Evolutionary conservation across 2,329 filamentous ascomycete genomes (phyloP).

Genomic region (Ceratocystis destructans): DNA sequence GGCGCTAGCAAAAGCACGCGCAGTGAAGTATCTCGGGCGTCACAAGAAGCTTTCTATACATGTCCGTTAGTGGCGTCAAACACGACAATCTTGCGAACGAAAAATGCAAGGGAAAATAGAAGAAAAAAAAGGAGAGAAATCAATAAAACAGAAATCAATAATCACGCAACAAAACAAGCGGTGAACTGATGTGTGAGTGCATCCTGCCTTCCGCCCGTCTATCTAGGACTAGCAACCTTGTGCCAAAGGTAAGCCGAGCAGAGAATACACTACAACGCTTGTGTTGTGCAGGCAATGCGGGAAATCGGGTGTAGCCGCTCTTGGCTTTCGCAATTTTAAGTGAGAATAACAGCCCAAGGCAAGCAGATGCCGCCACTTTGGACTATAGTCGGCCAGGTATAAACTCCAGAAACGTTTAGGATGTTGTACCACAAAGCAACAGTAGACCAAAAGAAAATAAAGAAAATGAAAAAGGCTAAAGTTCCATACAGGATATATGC

Average conservation of each 20-base stretch:
- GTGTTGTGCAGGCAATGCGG: not conserved
- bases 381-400: not conserved
- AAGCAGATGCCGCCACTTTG: no score
- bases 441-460: not conserved
- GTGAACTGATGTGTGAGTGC: not conserved
- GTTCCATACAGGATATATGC: not conserved
- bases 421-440: not conserved
- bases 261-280: not conserved
- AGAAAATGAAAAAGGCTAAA: not conserved
- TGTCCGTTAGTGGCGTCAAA: constrained; percentile 12
- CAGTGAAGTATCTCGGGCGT: not conserved
- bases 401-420: not conserved
- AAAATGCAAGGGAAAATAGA: not conserved
- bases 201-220: not conserved
- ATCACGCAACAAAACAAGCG: not conserved
- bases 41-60: constrained; percentile 5
- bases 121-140: not conserved
- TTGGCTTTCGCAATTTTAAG: not conserved
- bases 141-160: not conserved
- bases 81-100: not conserved
- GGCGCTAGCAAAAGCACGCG: not conserved
- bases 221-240: not conserved
- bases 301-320: not conserved
- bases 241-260: not conserved
- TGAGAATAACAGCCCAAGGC: not conserved